Base-by-base conservation (phyloP, 805 yeast genomes). In the Cyberlindnera americana region DNA sequence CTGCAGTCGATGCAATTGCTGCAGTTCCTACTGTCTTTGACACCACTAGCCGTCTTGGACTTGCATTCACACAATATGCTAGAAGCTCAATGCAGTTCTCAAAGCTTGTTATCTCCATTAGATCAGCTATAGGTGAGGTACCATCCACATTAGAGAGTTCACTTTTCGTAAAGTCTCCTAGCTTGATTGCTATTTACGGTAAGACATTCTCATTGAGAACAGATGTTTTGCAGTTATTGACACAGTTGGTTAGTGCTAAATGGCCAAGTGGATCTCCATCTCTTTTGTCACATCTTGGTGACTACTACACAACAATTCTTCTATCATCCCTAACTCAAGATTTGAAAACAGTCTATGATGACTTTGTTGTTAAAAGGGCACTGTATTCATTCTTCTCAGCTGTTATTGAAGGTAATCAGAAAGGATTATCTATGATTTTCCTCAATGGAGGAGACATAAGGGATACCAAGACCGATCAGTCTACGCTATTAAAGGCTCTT, bases 211-310 rank as follows among this genome's bases (percentile, higher is more conserved):
- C 61, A 0, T 64, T 81, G 41, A 74, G 87, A 43, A 59, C 62
- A 23, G 64, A 65, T 10, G 66, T 86, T 2, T 60, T 86, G 24
- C 72, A 71, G 29, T 56, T 88, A 26, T 59, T 87, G 14, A 73
- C 81, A 5, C 65, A 73, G 5, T 57, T 85, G 29, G 78, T 84
- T 2, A 68, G 66, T 30, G 79, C 78, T 0, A 62, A 65, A 3
- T 78, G 85, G 81, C 67, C 67, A 6, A 63, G 65, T 5, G 78
- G 75, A 19, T 75, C 81, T 24, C 95, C 95, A 4, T 88, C 96
- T 1, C 63, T 91, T 34, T 66, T 91, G 28, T 84, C 97, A 0
- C 87, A 87, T 56, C 63, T 91, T 38, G 93, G 95, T 4, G 67
- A 73, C n/a, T 67, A 70, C 15, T 72, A 76, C 48, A 74, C 95